A percentile compares a stretch with the other conserved stretches of the same genome.
Evolutionary conservation across 2,329 filamentous ascomycete genomes (phyloP).

Genomic region (Fusarium globosum): DNA sequence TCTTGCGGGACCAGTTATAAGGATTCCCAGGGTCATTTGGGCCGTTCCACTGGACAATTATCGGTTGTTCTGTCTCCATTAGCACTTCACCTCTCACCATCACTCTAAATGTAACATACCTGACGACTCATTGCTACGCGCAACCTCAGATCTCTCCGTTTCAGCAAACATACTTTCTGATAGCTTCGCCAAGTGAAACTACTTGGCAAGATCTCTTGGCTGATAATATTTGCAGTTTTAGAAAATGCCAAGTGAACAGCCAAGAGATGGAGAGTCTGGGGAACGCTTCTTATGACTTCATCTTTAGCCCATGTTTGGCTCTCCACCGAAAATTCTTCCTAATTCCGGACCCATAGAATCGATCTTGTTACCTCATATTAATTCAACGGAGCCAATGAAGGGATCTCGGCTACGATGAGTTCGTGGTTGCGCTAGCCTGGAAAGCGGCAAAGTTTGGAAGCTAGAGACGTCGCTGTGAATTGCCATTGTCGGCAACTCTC

Average conservation of each 20-base stretch:
- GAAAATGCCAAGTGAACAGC: constrained; percentile 18
- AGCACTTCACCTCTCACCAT: background rate
- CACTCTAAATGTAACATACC: background rate
- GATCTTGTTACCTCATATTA: constrained; percentile 7
- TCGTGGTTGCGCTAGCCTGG: background rate
- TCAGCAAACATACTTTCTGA: background rate
- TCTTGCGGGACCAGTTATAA: constrained; percentile 27
- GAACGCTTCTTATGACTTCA: constrained; percentile 10
- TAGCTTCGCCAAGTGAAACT: too few relatives aligned
- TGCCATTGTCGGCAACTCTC: background rate
- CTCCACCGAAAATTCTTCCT: background rate
- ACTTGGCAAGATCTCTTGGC: constrained; percentile 5
- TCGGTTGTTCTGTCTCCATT: background rate
- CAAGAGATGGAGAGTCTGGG: constrained; percentile 4
- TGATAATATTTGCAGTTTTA: background rate
- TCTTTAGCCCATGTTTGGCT: background rate
- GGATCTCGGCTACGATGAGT: background rate
- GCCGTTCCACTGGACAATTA: constrained; percentile 12
- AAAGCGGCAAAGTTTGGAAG: background rate
- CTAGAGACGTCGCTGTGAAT: background rate
- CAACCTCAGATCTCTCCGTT: background rate
- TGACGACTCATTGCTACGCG: background rate
- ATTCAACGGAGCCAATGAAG: background rate
- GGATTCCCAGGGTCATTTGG: constrained; percentile 20
- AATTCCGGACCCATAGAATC: constrained; percentile 10